Base-by-base conservation (phyloP, 352 stramenopile species). In the Globisporangium cystogenes region DNA sequence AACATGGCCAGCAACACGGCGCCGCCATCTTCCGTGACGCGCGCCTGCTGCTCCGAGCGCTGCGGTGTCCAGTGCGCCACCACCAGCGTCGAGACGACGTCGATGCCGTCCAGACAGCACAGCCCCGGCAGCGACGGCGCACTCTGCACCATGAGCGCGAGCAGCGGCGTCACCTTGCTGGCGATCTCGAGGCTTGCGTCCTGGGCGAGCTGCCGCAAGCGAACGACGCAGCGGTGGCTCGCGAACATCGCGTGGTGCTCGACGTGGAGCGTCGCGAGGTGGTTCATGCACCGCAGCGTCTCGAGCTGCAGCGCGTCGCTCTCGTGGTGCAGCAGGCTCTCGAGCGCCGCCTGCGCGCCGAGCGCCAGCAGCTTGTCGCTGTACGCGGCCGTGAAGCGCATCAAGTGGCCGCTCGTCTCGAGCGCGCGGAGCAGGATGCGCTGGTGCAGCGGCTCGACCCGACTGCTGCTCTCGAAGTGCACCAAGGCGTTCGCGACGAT, bases 1-100 rank as follows among this genome's bases (percentile, higher is more conserved):
- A 86, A 86, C 18, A 83, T 41, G 1, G 68, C 59, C 0, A 80
- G 55, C 21, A 89, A 57, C 44, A 85, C 84, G 2, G 51, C 41
- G n/a, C 71, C 76, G 8, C 64, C 64, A 33, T 86, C 71, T 7
- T 84, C 66, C 3, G 69, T 77, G 21, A 76, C 58, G 18, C 52
- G 62, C 26, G 45, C 56, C n/a, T 51, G 55, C 3, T 50, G 20
- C 0, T 45, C 29, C 16, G 65, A 52, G 0, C 55, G 51, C 27
- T 47, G 43, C 0, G 14, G 18, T 1, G 29, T 23, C 62, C 62
- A 75, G 16, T 71, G 41, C 1, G 12, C 53, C 21, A 70, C 59
- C 0, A 67, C 45, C 1, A 81, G 48, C 2, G 69, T 52, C 20
- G 62, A 67, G 12, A 86, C 53, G 3, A 68, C 57, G 24, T 69